phyloP scores from a whole-genome alignment of 805 yeast genomes.

The Candida mattraensis region DNA sequence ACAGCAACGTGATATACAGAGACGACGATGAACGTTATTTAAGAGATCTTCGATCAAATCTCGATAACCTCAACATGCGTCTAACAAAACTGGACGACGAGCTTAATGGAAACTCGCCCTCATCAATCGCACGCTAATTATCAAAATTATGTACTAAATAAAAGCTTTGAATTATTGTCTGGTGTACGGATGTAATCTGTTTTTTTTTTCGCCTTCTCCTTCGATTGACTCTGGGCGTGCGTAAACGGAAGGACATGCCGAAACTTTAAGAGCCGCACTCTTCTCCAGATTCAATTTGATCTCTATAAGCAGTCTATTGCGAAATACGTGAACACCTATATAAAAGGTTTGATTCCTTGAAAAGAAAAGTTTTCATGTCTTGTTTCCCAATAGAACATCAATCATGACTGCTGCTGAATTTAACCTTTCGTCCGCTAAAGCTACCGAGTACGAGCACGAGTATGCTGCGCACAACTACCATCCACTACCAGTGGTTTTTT shows the following conservation, averaged over 20 bases:
- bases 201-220: slow-evolving; percentile 12
- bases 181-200: neutral
- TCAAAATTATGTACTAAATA: neutral
- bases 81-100: slow-evolving; percentile 15
- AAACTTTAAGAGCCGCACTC: no score
- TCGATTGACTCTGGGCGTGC: slow-evolving; percentile 8
- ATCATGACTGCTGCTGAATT: slow-evolving; percentile 36
- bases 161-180: no score
- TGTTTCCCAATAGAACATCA: neutral
- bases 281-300: slow-evolving; percentile 3
- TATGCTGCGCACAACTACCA: slow-evolving; percentile 97
- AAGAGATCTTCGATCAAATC: slow-evolving; percentile 10
- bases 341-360: slow-evolving; percentile 3
- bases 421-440: slow-evolving; percentile 60
- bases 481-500: slow-evolving; percentile 92
- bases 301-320: slow-evolving; percentile 20
- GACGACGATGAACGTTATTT: slow-evolving; percentile 18
- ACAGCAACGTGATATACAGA: slow-evolving; percentile 15
- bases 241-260: slow-evolving; percentile 7
- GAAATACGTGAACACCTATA: slow-evolving; percentile 8
- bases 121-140: neutral
- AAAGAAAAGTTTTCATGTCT: neutral
- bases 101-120: neutral
- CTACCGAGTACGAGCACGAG: slow-evolving; percentile 66
- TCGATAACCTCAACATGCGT: slow-evolving; percentile 16